Conservation (phyloP, 257 asterid species). For the Ocimum tenuiflorum region DNA sequence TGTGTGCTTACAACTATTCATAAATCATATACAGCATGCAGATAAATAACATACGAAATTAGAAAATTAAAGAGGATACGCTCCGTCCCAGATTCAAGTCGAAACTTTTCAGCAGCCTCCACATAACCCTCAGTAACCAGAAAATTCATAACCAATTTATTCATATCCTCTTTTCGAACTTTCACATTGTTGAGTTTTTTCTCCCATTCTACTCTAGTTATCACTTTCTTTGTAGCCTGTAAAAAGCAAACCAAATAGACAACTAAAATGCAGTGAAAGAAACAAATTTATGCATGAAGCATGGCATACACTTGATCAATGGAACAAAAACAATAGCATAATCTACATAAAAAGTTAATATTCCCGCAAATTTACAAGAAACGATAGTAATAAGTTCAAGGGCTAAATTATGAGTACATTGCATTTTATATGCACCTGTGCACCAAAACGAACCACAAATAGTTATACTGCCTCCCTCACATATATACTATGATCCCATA, state of each 20-base stretch:
- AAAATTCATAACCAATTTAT: slow-evolving; percentile 78
- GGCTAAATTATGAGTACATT: no score
- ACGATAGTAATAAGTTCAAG: no score
- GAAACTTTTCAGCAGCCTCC: slow-evolving; percentile 70
- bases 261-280: slow-evolving; percentile 1
- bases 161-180: slow-evolving; percentile 66
- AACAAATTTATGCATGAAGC: background rate
- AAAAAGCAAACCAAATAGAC: slow-evolving; percentile 16
- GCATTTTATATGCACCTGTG: no score
- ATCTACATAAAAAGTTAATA: background rate
- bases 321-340: background rate
- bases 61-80: slow-evolving; percentile 48
- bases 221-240: slow-evolving; percentile 58
- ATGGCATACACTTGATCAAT: background rate
- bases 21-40: background rate
- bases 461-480: background rate
- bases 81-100: slow-evolving; percentile 71
- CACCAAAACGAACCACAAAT: slow-evolving; percentile 3
- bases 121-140: slow-evolving; percentile 79
- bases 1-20: background rate
- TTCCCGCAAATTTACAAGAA: background rate
- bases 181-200: slow-evolving; percentile 48
- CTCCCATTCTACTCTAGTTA: slow-evolving; percentile 81
- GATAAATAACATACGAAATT: background rate
- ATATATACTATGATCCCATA: background rate